Base-by-base conservation (phyloP, 176 grass and related monocot genomes). In the Chrysopogon serrulatus region DNA sequence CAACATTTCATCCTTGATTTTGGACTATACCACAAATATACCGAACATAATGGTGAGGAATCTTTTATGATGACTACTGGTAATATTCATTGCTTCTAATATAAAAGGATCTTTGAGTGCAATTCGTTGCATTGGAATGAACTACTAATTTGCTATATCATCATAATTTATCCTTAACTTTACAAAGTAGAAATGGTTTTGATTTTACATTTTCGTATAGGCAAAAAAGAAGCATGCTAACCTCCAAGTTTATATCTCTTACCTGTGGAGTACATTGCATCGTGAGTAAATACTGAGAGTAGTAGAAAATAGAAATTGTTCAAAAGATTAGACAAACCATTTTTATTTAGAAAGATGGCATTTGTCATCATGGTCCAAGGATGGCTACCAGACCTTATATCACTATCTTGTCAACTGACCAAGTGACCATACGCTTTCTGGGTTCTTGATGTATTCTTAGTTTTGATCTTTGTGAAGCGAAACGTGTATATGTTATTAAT, bases 21-120 rank as follows among this genome's bases (percentile, higher is more conserved):
- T 82, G 68, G 62, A 93, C 62, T 98, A 93, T 85, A 66, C 73
- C 33, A 68, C 84, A 82, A 88, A 90, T 68, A 34, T 93, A 61
- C 90, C 90, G 27, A 88, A 93, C 79, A 84, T 87, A 82, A 70
- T 26, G 95, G 95, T 98, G 89, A 89, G 88, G 42, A 78, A 82
- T 79, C 42, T 78, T 68, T 76, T 77, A 72, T 82, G 7, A 73
- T 88, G 54, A 64, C 80, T 88, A n/a, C 56, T 76, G 83, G 84
- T 88, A 91, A 71, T 85, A 68, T 49, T 86, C 68, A 40, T 90
- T 78, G 53, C 59, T 88, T 86, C 43, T 79, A 53, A 71, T 60
- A 81, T 86, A 44, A 42, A 56, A 74, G 49, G 21, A 27, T 79
- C 53, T 79, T 31, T 81, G 73, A 53, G 34, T 45, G 79, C 31